These are phyloP conservation scores for Aspergillus glaucus DNA, from an alignment of 2,329 filamentous ascomycete genomes.

Conservation along the genomic window DNA sequence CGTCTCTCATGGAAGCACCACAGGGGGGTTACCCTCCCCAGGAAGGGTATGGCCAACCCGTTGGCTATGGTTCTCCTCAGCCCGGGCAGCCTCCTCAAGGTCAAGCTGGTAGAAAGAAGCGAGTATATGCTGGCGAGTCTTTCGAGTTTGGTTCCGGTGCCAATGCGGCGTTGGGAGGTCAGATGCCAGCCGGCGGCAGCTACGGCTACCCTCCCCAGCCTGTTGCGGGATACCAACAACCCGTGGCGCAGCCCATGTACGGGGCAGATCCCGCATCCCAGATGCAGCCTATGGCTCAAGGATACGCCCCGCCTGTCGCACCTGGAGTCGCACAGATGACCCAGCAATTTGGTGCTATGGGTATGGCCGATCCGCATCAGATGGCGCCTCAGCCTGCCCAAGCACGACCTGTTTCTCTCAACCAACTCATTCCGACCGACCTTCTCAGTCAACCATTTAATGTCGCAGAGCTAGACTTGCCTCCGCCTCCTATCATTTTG, in stretches of 20 bases:
- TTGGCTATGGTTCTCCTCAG: slow-evolving; percentile 33
- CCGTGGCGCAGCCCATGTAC: slow-evolving; percentile 38
- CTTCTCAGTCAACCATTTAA: slow-evolving; percentile 90
- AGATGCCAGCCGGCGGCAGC: slow-evolving; percentile 49
- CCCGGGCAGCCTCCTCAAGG: slow-evolving; percentile 25
- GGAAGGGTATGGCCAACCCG: slow-evolving; percentile 43
- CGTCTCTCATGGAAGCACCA: slow-evolving; percentile 43
- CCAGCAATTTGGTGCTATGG: slow-evolving; percentile 76
- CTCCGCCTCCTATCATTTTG: slow-evolving; percentile 83
- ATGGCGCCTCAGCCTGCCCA: slow-evolving; percentile 40
- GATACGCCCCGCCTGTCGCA: slow-evolving; percentile 54
- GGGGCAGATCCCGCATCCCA: slow-evolving; percentile 37
- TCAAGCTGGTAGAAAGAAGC: slow-evolving; percentile 62
- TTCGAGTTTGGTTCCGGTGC: slow-evolving; percentile 87
- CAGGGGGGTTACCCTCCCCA: slow-evolving; percentile 48
- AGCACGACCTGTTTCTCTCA: slow-evolving; percentile 54
- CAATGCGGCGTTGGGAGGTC: slow-evolving; percentile 59
- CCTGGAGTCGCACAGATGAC: slow-evolving; percentile 66
- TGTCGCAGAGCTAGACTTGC: slow-evolving; percentile 82
- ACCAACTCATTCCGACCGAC: slow-evolving; percentile 88
- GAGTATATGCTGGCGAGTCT: slow-evolving; percentile 87
- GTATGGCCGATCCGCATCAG: slow-evolving; percentile 54
- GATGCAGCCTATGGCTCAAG: slow-evolving; percentile 57
- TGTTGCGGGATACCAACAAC: slow-evolving; percentile 29
- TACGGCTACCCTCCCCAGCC: slow-evolving; percentile 56